A percentile compares a stretch with the other conserved stretches of the same genome.
phyloP scores from a whole-genome alignment of 1,284 basidiomycete genomes.

The Vanrija sp. region DNA sequence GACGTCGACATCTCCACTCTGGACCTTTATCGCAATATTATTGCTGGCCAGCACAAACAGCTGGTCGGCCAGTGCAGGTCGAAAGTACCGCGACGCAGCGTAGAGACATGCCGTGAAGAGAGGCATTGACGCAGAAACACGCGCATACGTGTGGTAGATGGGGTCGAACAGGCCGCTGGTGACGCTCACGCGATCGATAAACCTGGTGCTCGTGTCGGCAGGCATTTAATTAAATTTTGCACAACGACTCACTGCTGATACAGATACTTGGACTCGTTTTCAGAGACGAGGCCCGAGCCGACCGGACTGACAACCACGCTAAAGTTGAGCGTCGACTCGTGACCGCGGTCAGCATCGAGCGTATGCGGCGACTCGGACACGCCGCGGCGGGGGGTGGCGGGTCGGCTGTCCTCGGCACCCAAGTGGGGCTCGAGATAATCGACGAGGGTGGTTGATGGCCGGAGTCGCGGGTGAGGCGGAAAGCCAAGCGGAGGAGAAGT shows the following conservation, averaged over 20 bases:
- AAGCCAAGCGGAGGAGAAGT: too few species aligned
- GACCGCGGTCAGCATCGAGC: neutral
- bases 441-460: neutral
- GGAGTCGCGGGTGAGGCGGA: neutral
- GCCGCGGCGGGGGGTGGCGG: neutral
- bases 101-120: constrained; percentile 28
- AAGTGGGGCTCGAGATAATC: constrained; percentile 7
- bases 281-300: constrained; percentile 1
- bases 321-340: too few species aligned
- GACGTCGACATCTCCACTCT: constrained; percentile 10
- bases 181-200: constrained; percentile 1
- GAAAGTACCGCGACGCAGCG: constrained; percentile 19
- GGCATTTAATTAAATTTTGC: too few species aligned
- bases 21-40: constrained; percentile 15
- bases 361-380: neutral
- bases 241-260: constrained; percentile 9
- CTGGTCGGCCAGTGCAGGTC: constrained; percentile 11
- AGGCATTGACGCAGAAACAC: neutral
- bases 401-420: neutral
- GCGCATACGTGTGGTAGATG: constrained; percentile 13
- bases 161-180: constrained; percentile 8
- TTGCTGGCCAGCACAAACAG: constrained; percentile 11
- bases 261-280: constrained; percentile 6
- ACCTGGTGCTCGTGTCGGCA: constrained; percentile 1
- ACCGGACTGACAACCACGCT: too few species aligned